Base-by-base conservation (phyloP, 768 basidiomycete species). In the Psilocybe tampanensis region DNA sequence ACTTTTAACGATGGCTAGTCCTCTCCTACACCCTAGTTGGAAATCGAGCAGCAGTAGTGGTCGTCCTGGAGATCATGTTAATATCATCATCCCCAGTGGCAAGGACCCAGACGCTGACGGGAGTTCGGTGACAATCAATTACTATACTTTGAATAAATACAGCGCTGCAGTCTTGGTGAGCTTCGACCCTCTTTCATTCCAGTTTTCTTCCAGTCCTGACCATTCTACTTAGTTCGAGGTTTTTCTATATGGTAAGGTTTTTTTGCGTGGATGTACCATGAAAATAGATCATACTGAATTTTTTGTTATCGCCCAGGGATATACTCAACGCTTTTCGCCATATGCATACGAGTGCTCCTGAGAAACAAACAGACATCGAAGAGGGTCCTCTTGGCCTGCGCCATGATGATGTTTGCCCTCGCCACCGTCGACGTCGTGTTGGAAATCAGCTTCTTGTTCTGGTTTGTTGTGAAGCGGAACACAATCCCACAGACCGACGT, bases 351-450 rank as follows among this genome's bases (percentile, higher is more conserved):
- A 50, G 64, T 70, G 12, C 67, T 72, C 12, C 49, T 73, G 39
- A 57, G 55, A 50, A 68, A 64, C 49, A 63, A 59, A 56, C 63
- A 47, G 58, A 67, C 66, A 22, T 57, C 59, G 12, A 66, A 67
- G 39, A 66, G 65, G 47, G 29, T 68, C 26, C 62, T 72, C 11
- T 47, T 73, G 11, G 63, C 63, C 9, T 68, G 67, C 36, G 68
- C 70, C 3, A 52, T 68, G n/a, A 36, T 66, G 47, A 77, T 77
- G 74, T 76, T 75, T 55, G 48, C 63, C 12, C 64, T 70, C 15
- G 68, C 69, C 13, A 66, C 69, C 8, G 62, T 67, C n/a, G 68
- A 72, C 32, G 63, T 69, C n/a, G 61, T 71, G 13, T 55, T 70
- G 51, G 69, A 70, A 52, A 56, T 73, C 26, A 59, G 66, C 50